A percentile compares a stretch with the other conserved stretches of the same genome.
These are phyloP conservation scores for Silene conica DNA, from an alignment of 148 eudicot genomes.

Conservation along the genomic window DNA sequence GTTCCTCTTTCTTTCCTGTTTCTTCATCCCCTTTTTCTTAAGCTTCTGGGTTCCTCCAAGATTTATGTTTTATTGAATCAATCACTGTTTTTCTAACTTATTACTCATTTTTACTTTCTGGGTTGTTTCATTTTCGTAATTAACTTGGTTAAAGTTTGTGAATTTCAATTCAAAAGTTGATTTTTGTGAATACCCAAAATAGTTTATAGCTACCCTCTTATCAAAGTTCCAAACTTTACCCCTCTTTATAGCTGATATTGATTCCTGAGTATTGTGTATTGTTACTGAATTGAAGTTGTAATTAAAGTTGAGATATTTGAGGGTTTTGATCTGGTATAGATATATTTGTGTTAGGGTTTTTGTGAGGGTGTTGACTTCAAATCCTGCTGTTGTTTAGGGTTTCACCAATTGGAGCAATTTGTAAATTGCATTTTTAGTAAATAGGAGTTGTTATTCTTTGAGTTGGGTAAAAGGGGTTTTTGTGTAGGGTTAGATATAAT, in stretches of 20 bases:
- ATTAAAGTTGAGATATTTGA: slow-evolving; percentile 1
- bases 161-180: slow-evolving; percentile 1
- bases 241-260: slow-evolving; percentile 10
- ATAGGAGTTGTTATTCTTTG: background rate
- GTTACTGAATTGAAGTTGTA: slow-evolving; percentile 11
- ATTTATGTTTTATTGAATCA: slow-evolving; percentile 11
- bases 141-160: slow-evolving; percentile 4
- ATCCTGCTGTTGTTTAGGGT: slow-evolving; percentile 10
- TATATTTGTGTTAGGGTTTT: slow-evolving; percentile 19
- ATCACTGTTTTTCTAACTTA: slow-evolving; percentile 3
- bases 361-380: slow-evolving; percentile 19
- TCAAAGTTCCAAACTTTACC: background rate
- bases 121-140: slow-evolving; percentile 12
- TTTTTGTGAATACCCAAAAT: background rate
- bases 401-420: slow-evolving; percentile 14
- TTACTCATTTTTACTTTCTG: slow-evolving; percentile 16
- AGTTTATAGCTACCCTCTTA: background rate
- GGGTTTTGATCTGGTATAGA: slow-evolving; percentile 23
- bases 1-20: background rate
- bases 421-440: background rate
- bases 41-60: slow-evolving; percentile 19
- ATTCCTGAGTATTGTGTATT: background rate
- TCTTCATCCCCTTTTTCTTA: background rate
- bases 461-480: background rate
- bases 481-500: slow-evolving; percentile 14